phyloP scores from a whole-genome alignment of 2,329 filamentous ascomycete species.

The Fusarium odoratissimum region DNA sequence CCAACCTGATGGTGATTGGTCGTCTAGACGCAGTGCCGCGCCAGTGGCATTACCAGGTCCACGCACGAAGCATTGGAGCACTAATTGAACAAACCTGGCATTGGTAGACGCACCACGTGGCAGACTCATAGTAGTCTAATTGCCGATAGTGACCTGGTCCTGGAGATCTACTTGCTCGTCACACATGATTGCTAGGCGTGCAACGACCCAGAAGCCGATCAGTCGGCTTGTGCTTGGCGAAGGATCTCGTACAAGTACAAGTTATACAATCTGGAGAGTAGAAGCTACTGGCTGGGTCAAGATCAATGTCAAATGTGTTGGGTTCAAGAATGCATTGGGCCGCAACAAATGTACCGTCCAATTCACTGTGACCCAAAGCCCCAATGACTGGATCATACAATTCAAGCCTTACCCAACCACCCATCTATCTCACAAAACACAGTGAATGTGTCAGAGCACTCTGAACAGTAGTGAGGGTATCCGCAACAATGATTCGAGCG shows the following conservation, averaged over 20 bases:
- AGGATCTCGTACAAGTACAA: background rate
- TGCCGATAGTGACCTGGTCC: background rate
- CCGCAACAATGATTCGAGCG: conserved; percentile 2
- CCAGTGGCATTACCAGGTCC: background rate
- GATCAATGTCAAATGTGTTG: background rate
- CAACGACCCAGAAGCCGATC: background rate
- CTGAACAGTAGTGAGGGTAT: background rate
- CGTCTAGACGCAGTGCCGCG: conserved; percentile 3
- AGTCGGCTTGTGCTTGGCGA: background rate
- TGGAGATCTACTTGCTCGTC: background rate
- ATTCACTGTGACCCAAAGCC: background rate
- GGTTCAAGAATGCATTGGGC: conserved; percentile 21
- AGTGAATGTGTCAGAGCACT: background rate
- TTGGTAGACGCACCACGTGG: conserved; percentile 6
- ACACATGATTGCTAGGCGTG: background rate
- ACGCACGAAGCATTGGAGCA: background rate
- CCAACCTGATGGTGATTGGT: conserved; percentile 6
- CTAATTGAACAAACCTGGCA: background rate
- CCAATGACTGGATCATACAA: background rate
- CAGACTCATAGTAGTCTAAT: background rate
- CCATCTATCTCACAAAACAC: background rate
- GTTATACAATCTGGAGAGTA: background rate
- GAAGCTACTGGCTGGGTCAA: background rate
- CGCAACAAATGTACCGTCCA: background rate
- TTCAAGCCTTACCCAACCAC: background rate